Base-by-base conservation (phyloP, 1,139 yeast species). In the Candida neerlandica region DNA sequence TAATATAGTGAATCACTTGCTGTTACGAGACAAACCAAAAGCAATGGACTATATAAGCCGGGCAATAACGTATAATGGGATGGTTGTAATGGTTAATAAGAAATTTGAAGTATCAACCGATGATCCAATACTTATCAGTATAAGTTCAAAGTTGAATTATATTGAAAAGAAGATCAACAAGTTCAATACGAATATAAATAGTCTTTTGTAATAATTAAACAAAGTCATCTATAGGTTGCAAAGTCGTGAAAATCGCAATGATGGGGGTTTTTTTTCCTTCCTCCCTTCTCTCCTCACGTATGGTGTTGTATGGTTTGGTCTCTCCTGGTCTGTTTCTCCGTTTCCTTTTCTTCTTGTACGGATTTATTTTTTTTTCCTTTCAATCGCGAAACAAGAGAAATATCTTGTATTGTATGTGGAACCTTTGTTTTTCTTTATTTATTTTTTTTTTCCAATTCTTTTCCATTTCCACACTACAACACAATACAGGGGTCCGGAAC, bases 31-130 rank as follows among this genome's bases (percentile, higher is more conserved):
- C 9, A 70, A 63, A 47, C 61, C 65, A 46, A 73, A 67, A 30
- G 73, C 79, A 0, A 62, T 67, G 23, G 80, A 76, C 52, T 76
- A 75, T 58, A 66, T 76, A 43, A 74, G 80, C 14, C 71, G 75
- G 52, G 74, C 80, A 50, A 61, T 74, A 37, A 75, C 80, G 2
- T 76, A 71, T 58, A 65, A 73, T 53, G 55, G 63, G 7, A 58
- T 56, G 62, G 80, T 76, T 57, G 80, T 76, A 47, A 73, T 73
- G 75, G 67, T 75, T 11, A 66, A 66, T 51, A 67, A 66, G 52
- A 76, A 76, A 53, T 66, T 75, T 27, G 80, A 76, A 55, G 80
- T 75, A 0, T 65, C 71, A 30, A 64, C 73, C 2, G 75, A 78
- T 0, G 81, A 76, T 54, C 80, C 81, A 2, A 69, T 75, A 2